Conservation (phyloP, 345 rosid genomes). For the Rhodamnia argentea region DNA sequence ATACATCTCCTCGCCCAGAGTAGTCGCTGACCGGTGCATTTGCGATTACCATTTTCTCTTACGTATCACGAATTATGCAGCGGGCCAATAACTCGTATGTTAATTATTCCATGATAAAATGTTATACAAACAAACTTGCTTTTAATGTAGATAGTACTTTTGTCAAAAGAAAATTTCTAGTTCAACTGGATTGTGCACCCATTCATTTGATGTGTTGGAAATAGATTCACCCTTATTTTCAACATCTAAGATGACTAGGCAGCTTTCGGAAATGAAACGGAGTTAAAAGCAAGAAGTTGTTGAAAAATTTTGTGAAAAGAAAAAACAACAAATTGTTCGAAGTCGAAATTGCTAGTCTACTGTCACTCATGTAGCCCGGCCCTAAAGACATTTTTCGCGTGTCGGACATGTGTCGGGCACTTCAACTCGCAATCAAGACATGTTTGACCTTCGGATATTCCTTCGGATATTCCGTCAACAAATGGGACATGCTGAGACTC, state of each 20-base stretch:
- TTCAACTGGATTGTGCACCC: background rate
- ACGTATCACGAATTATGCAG: background rate
- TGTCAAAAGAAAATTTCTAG: background rate
- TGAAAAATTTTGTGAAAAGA: background rate
- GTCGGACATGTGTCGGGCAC: too few relatives aligned
- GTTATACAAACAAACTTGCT: background rate
- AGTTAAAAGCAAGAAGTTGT: background rate
- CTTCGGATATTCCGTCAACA: too few relatives aligned
- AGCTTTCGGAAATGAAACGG: background rate
- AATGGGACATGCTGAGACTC: too few relatives aligned
- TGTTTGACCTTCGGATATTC: too few relatives aligned
- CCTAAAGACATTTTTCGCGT: too few relatives aligned
- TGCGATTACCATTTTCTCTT: background rate
- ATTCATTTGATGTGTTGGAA: background rate
- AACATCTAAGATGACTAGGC: background rate
- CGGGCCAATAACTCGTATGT: background rate
- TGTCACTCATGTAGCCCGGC: too few relatives aligned
- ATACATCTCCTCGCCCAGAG: background rate
- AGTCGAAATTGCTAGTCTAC: background rate
- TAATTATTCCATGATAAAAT: background rate
- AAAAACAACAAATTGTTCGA: background rate
- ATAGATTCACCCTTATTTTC: background rate
- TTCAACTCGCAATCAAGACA: too few relatives aligned
- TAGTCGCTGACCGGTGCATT: background rate
- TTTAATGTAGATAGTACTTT: background rate